Percentiles rank a stretch among this genome's conserved stretches.
Conservation (phyloP, 192 early-diverging fungal species). For the Gonapodya prolifera region DNA sequence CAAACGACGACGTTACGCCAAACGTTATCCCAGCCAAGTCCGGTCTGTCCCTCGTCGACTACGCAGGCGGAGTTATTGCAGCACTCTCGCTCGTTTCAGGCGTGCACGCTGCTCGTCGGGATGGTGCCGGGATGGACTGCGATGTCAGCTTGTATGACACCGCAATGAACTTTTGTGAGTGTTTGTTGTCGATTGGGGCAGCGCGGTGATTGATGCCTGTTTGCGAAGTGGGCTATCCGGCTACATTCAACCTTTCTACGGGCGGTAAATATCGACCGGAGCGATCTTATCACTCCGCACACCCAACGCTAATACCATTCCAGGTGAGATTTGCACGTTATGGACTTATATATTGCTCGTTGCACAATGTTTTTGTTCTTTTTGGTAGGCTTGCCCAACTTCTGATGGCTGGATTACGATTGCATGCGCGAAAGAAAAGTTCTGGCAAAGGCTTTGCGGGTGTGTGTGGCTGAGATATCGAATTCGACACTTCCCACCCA, state of each 20-base stretch:
- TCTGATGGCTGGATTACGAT: background rate
- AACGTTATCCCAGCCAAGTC: background rate
- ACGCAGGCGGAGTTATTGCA: background rate
- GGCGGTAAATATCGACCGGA: background rate
- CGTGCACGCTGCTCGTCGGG: background rate
- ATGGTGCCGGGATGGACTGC: background rate
- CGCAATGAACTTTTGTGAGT: background rate
- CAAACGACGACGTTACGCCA: background rate
- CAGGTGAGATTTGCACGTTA: background rate
- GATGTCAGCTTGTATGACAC: background rate
- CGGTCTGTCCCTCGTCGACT: background rate
- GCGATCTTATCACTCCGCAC: background rate
- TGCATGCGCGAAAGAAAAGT: background rate
- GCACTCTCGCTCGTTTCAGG: background rate
- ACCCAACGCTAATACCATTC: background rate
- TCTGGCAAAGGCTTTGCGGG: background rate
- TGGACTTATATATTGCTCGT: too few relatives aligned
- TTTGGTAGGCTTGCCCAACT: background rate
- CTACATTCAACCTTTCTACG: background rate
- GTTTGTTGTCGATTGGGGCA: background rate
- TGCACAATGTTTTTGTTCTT: too few relatives aligned
- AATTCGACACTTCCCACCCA: too few relatives aligned
- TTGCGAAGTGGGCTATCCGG: background rate
- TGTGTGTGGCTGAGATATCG: background rate
- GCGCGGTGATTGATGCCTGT: background rate